Base-by-base conservation (phyloP, 2,329 filamentous ascomycete species). In the Xylaria hypoxylon region DNA sequence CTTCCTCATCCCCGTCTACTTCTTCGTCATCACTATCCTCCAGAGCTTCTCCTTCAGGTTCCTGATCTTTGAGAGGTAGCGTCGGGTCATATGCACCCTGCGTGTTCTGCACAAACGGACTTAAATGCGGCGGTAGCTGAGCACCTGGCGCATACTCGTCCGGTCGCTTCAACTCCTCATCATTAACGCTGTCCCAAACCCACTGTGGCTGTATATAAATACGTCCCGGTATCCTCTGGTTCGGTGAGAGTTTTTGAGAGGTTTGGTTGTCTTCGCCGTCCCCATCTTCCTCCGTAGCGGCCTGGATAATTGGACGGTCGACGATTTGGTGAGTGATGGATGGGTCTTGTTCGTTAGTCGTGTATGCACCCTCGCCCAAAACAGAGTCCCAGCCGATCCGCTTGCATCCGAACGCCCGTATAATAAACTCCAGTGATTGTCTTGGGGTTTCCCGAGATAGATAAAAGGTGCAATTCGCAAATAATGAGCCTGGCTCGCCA, bases 111-210 rank as follows among this genome's bases (percentile, higher is more conserved):
- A 98, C 94, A 86, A 97, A 99, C 28, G 96, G 96, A 79, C 94
- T 98, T 73, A 99, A 81, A 85, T 99, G 96, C 13, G 96, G 96
- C 24, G 96, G 96, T 35, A 99, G 85, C 72, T 93, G 90, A 19
- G 94, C 91, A 19, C 96, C 96, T 1, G 96, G 96, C 0, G 91
- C 92, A 76, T 99, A 99, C 40, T 94, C 81, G 76, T 97, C 93
- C 35, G 94, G 89, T 71, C 92, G 87, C 78, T 97, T 90, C 62
- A 99, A 83, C 79, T 95, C 93, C 69, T 93, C 93, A 51, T 96
- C 92, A 78, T 99, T 99, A 78, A 97, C 83, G 75, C 92, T 95
- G 77, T 99, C 96, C 96, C 96, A 99, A 3, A 99, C 89, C 95
- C 96, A 99, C 78, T 99, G 96, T 22, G 96, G 96, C 82, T 99